A percentile compares a stretch with the other conserved stretches of the same genome.
Evolutionary conservation across 1,284 basidiomycete genomes (phyloP).

Genomic region (Anthracocystis setariae): DNA sequence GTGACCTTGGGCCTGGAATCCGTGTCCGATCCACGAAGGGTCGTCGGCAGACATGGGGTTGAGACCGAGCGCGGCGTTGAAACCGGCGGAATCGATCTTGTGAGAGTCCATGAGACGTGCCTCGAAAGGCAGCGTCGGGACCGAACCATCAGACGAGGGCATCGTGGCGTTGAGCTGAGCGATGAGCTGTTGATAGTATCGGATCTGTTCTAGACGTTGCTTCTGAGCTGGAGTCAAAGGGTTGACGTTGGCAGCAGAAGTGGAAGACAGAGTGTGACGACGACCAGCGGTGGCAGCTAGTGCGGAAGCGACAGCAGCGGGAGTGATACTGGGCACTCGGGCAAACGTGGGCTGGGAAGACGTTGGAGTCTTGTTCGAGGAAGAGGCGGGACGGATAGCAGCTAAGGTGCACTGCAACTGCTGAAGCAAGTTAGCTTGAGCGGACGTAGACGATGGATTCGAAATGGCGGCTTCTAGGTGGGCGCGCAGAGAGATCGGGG

Average conservation of each 20-base stretch:
- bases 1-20: constrained; percentile 48
- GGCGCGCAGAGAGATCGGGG: constrained; percentile 42
- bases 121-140: constrained; percentile 36
- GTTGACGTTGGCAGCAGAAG: constrained; percentile 12
- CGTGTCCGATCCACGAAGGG: constrained; percentile 56
- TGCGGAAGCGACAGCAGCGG: constrained; percentile 39
- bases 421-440: constrained; percentile 43
- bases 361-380: constrained; percentile 17
- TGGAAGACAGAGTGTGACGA: constrained; percentile 42
- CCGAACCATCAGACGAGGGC: constrained; percentile 40
- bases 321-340: constrained; percentile 44
- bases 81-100: constrained; percentile 32
- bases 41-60: constrained; percentile 56
- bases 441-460: constrained; percentile 47
- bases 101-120: constrained; percentile 31
- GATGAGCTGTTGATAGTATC: constrained; percentile 48
- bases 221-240: constrained; percentile 19
- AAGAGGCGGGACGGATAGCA: constrained; percentile 33
- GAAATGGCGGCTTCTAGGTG: constrained; percentile 50
- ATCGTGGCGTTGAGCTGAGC: constrained; percentile 49
- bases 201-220: constrained; percentile 49
- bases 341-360: constrained; percentile 37
- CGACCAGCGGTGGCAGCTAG: constrained; percentile 34
- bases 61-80: constrained; percentile 51
- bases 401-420: constrained; percentile 43